Evolutionary conservation across 164 flowering plant genomes (phyloP).

Genomic region (Aristolochia californica): DNA sequence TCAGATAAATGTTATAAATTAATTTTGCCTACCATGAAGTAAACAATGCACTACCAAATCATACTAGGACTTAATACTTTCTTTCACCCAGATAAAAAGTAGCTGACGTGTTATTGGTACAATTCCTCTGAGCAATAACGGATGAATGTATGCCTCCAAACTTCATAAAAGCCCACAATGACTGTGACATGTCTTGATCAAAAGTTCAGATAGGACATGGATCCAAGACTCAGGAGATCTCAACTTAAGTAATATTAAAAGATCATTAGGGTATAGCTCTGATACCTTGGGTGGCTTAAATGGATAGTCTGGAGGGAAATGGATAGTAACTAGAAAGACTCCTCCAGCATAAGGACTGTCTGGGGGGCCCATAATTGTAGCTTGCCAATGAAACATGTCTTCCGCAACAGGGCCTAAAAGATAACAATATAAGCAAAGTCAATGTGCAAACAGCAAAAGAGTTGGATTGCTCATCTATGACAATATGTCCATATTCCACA

Average conservation of each 20-base stretch:
- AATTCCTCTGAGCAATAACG: neutral
- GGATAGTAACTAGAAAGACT: slow-evolving; percentile 38
- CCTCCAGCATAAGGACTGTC: slow-evolving; percentile 44
- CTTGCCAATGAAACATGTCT: slow-evolving; percentile 46
- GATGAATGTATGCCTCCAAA: neutral
- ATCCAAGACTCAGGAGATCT: too few species aligned
- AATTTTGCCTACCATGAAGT: neutral
- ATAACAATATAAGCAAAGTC: neutral
- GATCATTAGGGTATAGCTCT: neutral
- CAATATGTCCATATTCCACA: neutral
- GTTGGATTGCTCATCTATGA: too few species aligned
- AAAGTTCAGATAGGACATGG: neutral
- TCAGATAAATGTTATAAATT: too few species aligned
- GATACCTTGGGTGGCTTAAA: slow-evolving; percentile 39
- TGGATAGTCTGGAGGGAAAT: slow-evolving; percentile 38
- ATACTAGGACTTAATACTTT: neutral
- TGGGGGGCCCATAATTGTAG: slow-evolving; percentile 43
- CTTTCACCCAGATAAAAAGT: neutral
- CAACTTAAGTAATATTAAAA: too few species aligned
- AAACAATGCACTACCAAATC: neutral
- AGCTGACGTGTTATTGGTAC: neutral
- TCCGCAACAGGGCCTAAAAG: slow-evolving; percentile 37
- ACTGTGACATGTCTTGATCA: neutral
- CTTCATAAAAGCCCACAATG: neutral
- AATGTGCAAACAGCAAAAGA: neutral